A percentile compares a stretch with the other conserved stretches of the same genome.
These are phyloP conservation scores for Verticillium longisporum DNA, from an alignment of 2,329 filamentous ascomycete genomes.

Conservation along the genomic window DNA sequence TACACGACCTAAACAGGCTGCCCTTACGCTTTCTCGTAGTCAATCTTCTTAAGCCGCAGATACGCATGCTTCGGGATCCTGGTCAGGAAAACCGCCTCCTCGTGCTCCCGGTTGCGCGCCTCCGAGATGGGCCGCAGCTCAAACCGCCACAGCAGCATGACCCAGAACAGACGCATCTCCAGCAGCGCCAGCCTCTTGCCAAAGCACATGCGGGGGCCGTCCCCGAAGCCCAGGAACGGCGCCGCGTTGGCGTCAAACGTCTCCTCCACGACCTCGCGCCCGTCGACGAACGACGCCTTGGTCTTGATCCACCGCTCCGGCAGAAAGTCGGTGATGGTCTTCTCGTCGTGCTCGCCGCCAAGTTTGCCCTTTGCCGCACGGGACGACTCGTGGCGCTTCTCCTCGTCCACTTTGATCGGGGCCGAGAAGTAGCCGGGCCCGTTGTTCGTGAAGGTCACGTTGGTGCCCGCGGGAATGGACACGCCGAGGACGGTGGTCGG, in stretches of 20 bases:
- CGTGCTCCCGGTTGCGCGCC: constrained; percentile 10
- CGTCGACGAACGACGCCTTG: neutral
- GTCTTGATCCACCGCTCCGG: constrained; percentile 15
- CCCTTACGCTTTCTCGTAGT: neutral
- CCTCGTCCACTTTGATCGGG: constrained; percentile 6
- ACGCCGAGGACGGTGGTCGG: constrained; percentile 19
- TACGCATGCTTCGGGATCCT: constrained; percentile 20
- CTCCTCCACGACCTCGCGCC: constrained; percentile 3
- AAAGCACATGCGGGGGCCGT: constrained; percentile 18
- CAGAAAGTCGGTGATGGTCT: constrained; percentile 7
- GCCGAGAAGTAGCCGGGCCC: constrained; percentile 6
- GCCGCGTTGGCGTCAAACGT: constrained; percentile 17
- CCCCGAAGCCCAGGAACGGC: constrained; percentile 16
- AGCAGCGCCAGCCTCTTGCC: constrained; percentile 19
- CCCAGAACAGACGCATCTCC: constrained; percentile 18
- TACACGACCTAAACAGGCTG: neutral
- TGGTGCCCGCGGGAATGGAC: constrained; percentile 19
- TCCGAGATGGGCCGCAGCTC: constrained; percentile 12
- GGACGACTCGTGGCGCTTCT: constrained; percentile 8
- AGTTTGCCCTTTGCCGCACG: neutral
- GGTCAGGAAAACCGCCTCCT: constrained; percentile 15
- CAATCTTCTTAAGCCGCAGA: constrained; percentile 13
- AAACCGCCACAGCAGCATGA: constrained; percentile 20
- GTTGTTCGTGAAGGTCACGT: constrained; percentile 6
- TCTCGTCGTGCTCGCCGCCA: constrained; percentile 3